These are phyloP conservation scores for Russula foetens DNA, from an alignment of 768 basidiomycete species.

Conservation along the genomic window DNA sequence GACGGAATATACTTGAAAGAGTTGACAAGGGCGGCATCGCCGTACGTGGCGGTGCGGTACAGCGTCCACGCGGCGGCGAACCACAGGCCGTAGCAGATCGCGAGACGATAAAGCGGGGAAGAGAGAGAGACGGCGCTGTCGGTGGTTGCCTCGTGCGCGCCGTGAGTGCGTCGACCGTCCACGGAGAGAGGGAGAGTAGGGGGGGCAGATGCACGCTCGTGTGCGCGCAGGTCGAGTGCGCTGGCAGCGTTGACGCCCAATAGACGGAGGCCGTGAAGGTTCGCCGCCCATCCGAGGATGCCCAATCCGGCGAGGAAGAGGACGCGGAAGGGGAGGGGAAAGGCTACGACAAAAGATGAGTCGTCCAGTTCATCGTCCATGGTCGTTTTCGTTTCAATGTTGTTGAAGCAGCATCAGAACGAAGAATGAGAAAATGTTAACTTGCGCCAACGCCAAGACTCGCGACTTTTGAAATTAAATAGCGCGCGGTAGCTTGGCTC, in stretches of 20 bases:
- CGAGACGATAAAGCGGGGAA: constrained; percentile 58
- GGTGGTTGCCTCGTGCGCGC: constrained; percentile 31
- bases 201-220: neutral
- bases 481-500: too few relatives aligned
- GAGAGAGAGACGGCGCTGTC: constrained; percentile 38
- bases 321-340: constrained; percentile 91
- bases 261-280: constrained; percentile 74
- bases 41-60: constrained; percentile 54
- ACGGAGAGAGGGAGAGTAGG: constrained; percentile 26
- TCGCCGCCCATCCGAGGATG: constrained; percentile 86
- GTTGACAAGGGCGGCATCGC: constrained; percentile 56
- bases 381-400: neutral
- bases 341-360: constrained; percentile 43
- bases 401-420: neutral
- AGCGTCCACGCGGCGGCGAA: constrained; percentile 59
- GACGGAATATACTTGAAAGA: constrained; percentile 69
- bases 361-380: constrained; percentile 30
- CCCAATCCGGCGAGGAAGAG: constrained; percentile 72
- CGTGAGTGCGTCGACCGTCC: constrained; percentile 11
- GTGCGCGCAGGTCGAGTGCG: constrained; percentile 52
- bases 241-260: constrained; percentile 66
- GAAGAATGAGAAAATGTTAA: too few relatives aligned
- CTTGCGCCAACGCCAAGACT: too few relatives aligned
- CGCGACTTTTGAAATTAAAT: too few relatives aligned
- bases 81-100: constrained; percentile 51